These are phyloP conservation scores for Ailanthus altissimus DNA, from an alignment of 345 rosid genomes.

Conservation along the genomic window DNA sequence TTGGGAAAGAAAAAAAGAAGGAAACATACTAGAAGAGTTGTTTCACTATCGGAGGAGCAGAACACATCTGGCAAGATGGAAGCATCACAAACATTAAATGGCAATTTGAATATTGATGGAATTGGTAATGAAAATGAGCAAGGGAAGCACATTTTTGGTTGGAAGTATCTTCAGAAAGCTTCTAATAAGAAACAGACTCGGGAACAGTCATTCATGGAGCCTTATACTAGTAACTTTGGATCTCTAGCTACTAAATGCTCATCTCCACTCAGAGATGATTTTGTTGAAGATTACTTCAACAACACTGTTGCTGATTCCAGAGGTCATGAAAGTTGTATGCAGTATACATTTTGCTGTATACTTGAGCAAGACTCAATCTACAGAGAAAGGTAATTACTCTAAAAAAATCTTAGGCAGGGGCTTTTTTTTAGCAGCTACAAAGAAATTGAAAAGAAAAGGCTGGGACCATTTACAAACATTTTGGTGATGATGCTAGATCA, in stretches of 20 bases:
- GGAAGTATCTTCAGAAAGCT: conserved; percentile 25
- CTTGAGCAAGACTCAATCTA: conserved; percentile 61
- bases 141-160: conserved; percentile 11
- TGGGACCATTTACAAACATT: not conserved
- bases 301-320: conserved; percentile 56
- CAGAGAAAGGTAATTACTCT: conserved; percentile 50
- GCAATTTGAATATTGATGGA: conserved; percentile 34
- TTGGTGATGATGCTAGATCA: not conserved
- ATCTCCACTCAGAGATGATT: conserved; percentile 40
- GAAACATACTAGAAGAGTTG: conserved; percentile 57
- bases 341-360: conserved; percentile 61
- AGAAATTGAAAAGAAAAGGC: not conserved
- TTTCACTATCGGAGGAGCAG: conserved; percentile 51
- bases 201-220: conserved; percentile 3
- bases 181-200: conserved; percentile 26
- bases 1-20: conserved; percentile 53
- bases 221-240: conserved; percentile 24
- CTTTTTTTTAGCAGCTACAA: not conserved
- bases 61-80: conserved; percentile 32
- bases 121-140: conserved; percentile 31
- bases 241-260: conserved; percentile 35
- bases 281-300: conserved; percentile 63
- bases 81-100: conserved; percentile 40
- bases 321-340: conserved; percentile 59
- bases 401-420: not conserved